phyloP scores from a whole-genome alignment of 2,329 filamentous ascomycete species.

The Aspergillus brunneoviolaceus region DNA sequence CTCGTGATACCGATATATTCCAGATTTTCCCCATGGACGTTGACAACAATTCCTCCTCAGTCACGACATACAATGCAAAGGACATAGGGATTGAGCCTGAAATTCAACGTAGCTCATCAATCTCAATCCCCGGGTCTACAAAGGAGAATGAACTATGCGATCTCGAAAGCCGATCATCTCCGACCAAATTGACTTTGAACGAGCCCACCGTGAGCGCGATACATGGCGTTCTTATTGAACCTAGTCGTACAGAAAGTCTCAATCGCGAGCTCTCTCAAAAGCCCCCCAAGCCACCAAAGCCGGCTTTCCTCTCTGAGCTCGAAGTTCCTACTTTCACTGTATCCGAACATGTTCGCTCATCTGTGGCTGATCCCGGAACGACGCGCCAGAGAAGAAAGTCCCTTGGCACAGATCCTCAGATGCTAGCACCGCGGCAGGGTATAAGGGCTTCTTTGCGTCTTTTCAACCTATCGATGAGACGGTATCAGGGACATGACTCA shows the following conservation, averaged over 20 bases:
- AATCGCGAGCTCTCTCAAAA: constrained; percentile 1
- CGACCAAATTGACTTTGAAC: not conserved
- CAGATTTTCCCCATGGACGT: constrained; percentile 8
- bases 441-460: not conserved
- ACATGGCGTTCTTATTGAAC: not conserved
- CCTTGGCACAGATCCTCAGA: not conserved
- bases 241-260: not conserved
- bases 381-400: not conserved
- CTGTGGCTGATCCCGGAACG: not conserved
- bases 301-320: constrained; percentile 12
- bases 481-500: not conserved
- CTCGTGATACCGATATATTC: constrained; percentile 1
- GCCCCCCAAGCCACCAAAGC: constrained; percentile 17
- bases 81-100: not conserved
- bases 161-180: not conserved
- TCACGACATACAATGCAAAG: not conserved
- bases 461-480: not conserved
- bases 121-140: not conserved
- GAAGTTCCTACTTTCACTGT: not conserved
- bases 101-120: not conserved
- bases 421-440: constrained; percentile 1
- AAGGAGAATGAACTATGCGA: not conserved
- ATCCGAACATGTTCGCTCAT: constrained; percentile 1
- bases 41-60: not conserved
- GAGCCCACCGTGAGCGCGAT: not conserved